These are phyloP conservation scores for Biscogniauxia sp. DNA, from an alignment of 2,329 filamentous ascomycete species.

Conservation along the genomic window DNA sequence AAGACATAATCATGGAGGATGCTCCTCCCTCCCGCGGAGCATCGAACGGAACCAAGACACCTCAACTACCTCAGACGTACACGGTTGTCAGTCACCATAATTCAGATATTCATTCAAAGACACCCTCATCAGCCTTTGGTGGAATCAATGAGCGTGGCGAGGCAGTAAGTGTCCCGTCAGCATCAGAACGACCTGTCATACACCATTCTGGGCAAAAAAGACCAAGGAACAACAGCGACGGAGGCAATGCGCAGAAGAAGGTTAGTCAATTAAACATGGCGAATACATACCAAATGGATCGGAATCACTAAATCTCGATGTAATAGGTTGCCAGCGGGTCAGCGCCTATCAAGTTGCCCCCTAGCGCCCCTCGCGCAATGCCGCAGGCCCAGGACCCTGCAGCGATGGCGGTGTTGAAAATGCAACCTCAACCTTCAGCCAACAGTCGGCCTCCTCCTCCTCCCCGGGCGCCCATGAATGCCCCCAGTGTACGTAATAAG, in stretches of 20 bases:
- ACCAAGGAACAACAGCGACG: constrained; percentile 23
- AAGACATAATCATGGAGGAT: constrained; percentile 32
- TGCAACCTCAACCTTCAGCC: constrained; percentile 13
- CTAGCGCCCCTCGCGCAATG: constrained; percentile 26
- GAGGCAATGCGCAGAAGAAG: constrained; percentile 25
- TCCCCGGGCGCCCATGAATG: constrained; percentile 10
- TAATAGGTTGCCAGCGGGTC: constrained; percentile 22
- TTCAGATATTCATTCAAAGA: constrained; percentile 9
- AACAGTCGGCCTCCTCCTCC: constrained; percentile 10
- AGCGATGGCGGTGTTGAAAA: constrained; percentile 30
- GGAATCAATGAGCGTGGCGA: constrained; percentile 34
- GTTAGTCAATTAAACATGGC: constrained; percentile 17
- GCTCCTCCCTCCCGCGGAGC: constrained; percentile 14
- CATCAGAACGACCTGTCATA: constrained; percentile 31
- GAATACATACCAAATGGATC: not conserved
- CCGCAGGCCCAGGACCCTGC: constrained; percentile 29
- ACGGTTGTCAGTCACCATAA: constrained; percentile 22
- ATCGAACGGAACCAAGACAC: constrained; percentile 22
- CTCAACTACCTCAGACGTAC: constrained; percentile 28
- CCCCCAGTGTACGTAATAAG: constrained; percentile 21
- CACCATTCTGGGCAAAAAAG: constrained; percentile 31
- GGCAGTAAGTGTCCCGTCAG: constrained; percentile 16
- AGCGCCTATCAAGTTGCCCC: constrained; percentile 18
- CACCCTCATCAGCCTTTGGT: constrained; percentile 16
- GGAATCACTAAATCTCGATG: constrained; percentile 10